Evolutionary conservation across 2,329 filamentous ascomycete species (phyloP), one percentile per base, ranked within the genome.

Genomic region (Colletotrichum kahawae): DNA sequence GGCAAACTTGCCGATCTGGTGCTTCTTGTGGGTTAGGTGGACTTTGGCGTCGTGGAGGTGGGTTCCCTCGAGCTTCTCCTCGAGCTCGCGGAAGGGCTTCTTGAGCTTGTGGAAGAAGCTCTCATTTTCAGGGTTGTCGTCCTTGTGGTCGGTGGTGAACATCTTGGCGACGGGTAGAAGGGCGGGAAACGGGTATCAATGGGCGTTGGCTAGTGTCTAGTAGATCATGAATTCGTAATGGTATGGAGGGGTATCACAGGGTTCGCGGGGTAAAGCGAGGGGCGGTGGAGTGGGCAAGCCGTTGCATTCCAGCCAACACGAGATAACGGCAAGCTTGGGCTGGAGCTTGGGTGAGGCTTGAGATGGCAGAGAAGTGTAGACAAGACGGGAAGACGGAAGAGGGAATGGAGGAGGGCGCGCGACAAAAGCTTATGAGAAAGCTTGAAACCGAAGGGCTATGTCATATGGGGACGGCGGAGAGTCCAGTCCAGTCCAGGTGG

Each of bases 1-100:
- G 54, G 84, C 89, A 65, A 93, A 84, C 81, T 93, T 93, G 68
- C 92, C 92, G 79, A 93, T 87, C 74, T 92, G 87, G 77, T 92
- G 92, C 91, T 93, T 93, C 79, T 91, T 89, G 79, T 93, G 88
- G 67, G 87, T 87, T 38, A 93, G 80, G 54, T 85, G 84, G 69
- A 92, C 83, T 80, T 92, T 93, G 77, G 88, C 85, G 77, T 92
- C 89, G 77, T 90, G 87, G 1, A 93, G 82, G 78, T 88, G 88
- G 2, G 87, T 88, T 62, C 88, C 85, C 62, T 88, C 84, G 5
- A 92, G 84, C 80, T 91, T 92, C 66, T 92, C 90, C 77, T 85
- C 87, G 70, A 90, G 77, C 24, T 85, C 82, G 24, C 83, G 81
- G 67, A 89, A 86, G 7, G 87, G 87, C 36, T 86, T 81, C 81